phyloP scores from a whole-genome alignment of 345 rosid species.

The Populus nigra region DNA sequence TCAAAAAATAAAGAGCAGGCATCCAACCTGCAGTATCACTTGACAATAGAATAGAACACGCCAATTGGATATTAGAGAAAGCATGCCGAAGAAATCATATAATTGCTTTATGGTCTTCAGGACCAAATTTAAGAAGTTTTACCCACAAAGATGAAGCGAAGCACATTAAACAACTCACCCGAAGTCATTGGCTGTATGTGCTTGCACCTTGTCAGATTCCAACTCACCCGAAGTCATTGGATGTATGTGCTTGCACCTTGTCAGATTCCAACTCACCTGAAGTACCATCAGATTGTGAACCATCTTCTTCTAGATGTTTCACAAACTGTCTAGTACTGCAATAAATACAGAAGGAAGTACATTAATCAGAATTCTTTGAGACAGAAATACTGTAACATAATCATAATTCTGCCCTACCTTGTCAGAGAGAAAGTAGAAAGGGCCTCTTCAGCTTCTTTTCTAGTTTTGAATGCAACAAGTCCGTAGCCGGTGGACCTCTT shows the following conservation, averaged over 20 bases:
- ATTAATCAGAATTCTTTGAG: neutral
- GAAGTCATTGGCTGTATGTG: constrained; percentile 14
- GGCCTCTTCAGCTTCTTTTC: constrained; percentile 68
- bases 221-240: constrained; percentile 30
- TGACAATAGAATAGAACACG: neutral
- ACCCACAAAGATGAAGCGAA: constrained; percentile 15
- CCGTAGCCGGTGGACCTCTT: constrained; percentile 78
- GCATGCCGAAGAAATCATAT: neutral
- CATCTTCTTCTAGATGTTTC: constrained; percentile 45
- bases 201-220: constrained; percentile 32
- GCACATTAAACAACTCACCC: constrained; percentile 11
- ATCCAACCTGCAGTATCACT: neutral
- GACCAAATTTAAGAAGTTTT: constrained; percentile 10
- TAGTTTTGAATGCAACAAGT: constrained; percentile 73
- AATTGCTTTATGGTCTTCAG: neutral
- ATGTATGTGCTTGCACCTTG: constrained; percentile 27
- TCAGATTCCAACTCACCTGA: constrained; percentile 30
- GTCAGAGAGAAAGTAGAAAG: constrained; percentile 53
- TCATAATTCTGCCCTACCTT: constrained; percentile 45
- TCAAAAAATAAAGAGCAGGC: neutral
- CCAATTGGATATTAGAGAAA: neutral
- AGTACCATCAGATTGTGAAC: constrained; percentile 40
- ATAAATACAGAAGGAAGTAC: neutral
- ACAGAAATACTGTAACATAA: constrained; percentile 10
- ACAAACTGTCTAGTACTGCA: constrained; percentile 63